Evolutionary conservation across 2,329 filamentous ascomycete genomes (phyloP), one percentile per base, ranked within the genome.

Genomic region (Arthrobotrys sinensis): DNA sequence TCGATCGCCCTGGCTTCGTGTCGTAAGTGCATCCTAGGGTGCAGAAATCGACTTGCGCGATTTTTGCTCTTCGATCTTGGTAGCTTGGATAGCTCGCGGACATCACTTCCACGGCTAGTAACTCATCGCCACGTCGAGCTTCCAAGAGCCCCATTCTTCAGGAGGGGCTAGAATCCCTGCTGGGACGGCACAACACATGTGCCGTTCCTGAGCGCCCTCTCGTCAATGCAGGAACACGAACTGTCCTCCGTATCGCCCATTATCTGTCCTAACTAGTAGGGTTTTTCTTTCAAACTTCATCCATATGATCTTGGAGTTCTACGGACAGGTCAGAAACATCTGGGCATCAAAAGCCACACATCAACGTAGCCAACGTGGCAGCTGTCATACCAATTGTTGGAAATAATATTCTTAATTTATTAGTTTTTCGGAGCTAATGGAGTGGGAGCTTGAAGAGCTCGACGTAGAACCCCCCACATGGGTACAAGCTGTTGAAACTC

Each of bases 211-310:
- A 43, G 16, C 62, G 28, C n/a, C 52, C 11, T 40, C 46, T 73
- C 69, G 69, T 73, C 53, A 66, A 73, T 73, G 69, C 69, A 73
- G 69, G 69, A 73, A 73, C 69, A 73, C 57, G 60, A 72, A 55
- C 24, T n/a, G 16, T 28, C 10, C 10, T 40, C 19, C 32, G 11
- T 65, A 50, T 38, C 45, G 60, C 21, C 48, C 10, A 12, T 19
- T 36, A 19, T 38, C 32, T 38, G 32, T 21, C 16, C n/a, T 28
- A 14, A 24, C 21, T 1, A 16, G n/a, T 21, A 19, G 46, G 19
- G 12, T 28, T 28, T 28, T 50, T 50, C 28, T 32, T 52, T 24
- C 1, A 6, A 28, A 4, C 5, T 1, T 48, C 16, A 16, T 34
- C 50, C 24, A 11, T 16, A 34, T 34, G 50, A 16, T 53, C n/a